Evolutionary conservation across 805 yeast species (phyloP), one percentile per base, ranked within the genome.

Genomic region (Pichia occidentalis): DNA sequence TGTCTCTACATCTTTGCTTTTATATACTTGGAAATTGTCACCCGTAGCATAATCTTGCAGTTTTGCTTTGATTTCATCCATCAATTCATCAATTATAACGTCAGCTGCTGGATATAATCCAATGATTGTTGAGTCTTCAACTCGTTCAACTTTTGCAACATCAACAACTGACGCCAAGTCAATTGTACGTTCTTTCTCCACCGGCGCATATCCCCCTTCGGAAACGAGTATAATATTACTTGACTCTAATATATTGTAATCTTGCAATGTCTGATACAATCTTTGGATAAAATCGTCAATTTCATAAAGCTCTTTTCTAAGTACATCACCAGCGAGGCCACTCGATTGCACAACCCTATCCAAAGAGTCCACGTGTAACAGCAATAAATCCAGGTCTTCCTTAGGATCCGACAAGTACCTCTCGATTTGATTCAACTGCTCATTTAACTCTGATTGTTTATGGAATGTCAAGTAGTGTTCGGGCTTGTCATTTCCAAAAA

Each of bases 181-280:
- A 2, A 87, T 61, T 9, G 85, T 56, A 43, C 95, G 63, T 10
- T 77, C 73, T 45, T 77, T 72, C 1, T 85, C 71, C 1, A 95
- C 82, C 6, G 95, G 90, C 0, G 94, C 80, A 95, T 86, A 87
- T 9, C 96, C 96, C 56, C 87, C 96, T 57, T 88, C 96, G 31
- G 95, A 84, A 4, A 88, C 82, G 29, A 88, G 63, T 0, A 90
- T 60, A 16, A 88, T 60, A 54, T 90, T 88, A 14, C 82, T 83
- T 29, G 85, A 68, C 17, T 76, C 67, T 0, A 70, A 60, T 42
- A 86, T 60, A 47, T 82, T 77, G 39, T 95, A 65, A 14, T 55
- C 51, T 1, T 52, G 42, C 16, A 88, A 48, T 7, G 72, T 80
- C 19, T 59, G 44, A 12, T 68, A 61, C 27, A 85, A 41, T 5